Percentiles rank a stretch among this genome's conserved stretches.
Evolutionary conservation across 108 stramenopile species (phyloP).

Genomic region (Nitzschia putrida): DNA sequence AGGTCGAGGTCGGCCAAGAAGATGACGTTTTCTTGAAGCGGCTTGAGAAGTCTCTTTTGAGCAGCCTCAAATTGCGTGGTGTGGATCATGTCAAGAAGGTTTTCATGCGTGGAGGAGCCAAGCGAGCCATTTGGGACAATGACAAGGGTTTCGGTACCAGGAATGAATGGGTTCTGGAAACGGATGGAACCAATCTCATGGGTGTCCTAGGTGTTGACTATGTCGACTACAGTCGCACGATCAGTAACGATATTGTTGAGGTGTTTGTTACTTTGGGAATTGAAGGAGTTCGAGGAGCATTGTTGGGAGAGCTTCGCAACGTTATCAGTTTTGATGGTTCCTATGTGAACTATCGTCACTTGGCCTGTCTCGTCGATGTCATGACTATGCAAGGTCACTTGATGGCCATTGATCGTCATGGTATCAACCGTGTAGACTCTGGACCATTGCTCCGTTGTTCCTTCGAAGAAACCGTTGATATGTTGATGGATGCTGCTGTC

Average conservation of each 20-base stretch:
- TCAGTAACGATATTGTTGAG: constrained; percentile 96
- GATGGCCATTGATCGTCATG: constrained; percentile 97
- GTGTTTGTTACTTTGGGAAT: constrained; percentile 94
- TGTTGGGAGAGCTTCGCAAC: constrained; percentile 82
- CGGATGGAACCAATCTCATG: constrained; percentile 96
- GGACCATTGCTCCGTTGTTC: constrained; percentile 94
- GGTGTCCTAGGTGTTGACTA: constrained; percentile 90
- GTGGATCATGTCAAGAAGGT: constrained; percentile 94
- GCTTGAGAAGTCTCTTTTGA: constrained; percentile 90
- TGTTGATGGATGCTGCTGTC: constrained; percentile 95
- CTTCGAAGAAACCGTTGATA: constrained; percentile 99
- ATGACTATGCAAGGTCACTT: constrained; percentile 98
- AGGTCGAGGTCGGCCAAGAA: constrained; percentile 84
- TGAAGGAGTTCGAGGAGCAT: constrained; percentile 92
- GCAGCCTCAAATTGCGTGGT: constrained; percentile 88
- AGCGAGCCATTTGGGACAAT: constrained; percentile 85
- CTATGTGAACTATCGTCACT: constrained; percentile 98
- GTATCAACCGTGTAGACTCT: constrained; percentile 96
- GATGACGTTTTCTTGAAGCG: constrained; percentile 93
- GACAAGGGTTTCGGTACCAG: constrained; percentile 77
- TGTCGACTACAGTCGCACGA: constrained; percentile 91
- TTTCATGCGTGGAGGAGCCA: constrained; percentile 89
- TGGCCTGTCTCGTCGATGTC: constrained; percentile 95
- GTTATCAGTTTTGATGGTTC: constrained; percentile 96
- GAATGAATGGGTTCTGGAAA: constrained; percentile 95